Base-by-base conservation (phyloP, 2,329 filamentous ascomycete species). In the Emericellopsis atlantica region DNA sequence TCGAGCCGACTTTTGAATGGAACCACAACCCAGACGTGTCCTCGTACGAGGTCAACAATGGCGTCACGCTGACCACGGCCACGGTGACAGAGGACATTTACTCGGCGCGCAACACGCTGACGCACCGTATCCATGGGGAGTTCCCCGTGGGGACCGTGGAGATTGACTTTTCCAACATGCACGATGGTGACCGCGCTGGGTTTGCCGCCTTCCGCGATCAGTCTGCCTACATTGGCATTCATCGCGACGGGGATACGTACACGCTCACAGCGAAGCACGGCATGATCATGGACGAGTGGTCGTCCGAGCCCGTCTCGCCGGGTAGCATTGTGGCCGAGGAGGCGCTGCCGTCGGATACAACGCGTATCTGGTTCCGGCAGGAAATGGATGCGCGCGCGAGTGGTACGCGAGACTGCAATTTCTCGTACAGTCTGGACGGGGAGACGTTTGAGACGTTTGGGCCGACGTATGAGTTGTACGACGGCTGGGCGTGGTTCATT, bases 11-110 rank as follows among this genome's bases (percentile, higher is more conserved):
- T 2, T 79, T 70, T 69, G 74, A 79, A 51, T 79, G 74, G 73
- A 79, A 79, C 49, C 74, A 78, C 47, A 77, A 78, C 51, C 74
- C 74, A 0, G 71, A 78, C 42, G 60, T 54, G 1, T 56, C 52
- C 9, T 67, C 64, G 8, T 78, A 55, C 48, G 51, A 49, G 2
- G 57, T 74, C 10, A 52, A 38, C 33, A 56, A 64, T 24, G 66
- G 69, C 2, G 48, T 78, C 3, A 61, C 57, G 0, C 58, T 78
- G 1, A 55, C 52, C 23, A 68, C 73, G 2, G 68, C 67, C 1
- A 70, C 66, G 0, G 62, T 75, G 1, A 78, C 73, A 0, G 53
- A 57, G 12, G 72, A 76, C 46, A 50, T 77, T 2, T 70, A 61
- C 42, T 47, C 49, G 0, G 66, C 68, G 5, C 54, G 66, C 10